These are phyloP conservation scores for Komagataella pastoris DNA, from an alignment of 805 yeast species.

Conservation along the genomic window DNA sequence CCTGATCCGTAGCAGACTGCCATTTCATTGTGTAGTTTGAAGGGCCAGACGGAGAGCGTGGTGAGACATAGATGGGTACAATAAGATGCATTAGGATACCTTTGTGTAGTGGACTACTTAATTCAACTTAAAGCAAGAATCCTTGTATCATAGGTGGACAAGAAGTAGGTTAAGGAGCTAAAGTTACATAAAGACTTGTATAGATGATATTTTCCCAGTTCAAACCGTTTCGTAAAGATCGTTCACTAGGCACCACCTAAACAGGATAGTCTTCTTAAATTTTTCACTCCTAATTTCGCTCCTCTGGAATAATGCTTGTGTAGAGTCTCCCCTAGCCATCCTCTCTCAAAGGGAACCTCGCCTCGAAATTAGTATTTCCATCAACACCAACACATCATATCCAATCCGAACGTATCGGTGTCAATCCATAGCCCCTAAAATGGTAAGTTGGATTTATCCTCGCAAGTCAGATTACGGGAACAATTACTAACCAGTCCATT, in stretches of 20 bases:
- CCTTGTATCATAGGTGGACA: neutral
- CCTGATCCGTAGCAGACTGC: slow-evolving; percentile 51
- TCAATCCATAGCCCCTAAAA: neutral
- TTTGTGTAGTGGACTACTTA: neutral
- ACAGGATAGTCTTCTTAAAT: too few relatives aligned
- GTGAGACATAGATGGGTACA: neutral
- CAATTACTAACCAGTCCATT: neutral
- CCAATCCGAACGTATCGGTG: neutral
- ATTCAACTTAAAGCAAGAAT: neutral
- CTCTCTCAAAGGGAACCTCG: neutral
- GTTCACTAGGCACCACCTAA: too few relatives aligned
- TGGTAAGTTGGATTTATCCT: neutral
- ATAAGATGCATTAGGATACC: neutral
- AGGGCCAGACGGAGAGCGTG: neutral
- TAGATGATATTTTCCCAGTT: too few relatives aligned
- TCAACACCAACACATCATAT: neutral
- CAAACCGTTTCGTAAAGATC: too few relatives aligned
- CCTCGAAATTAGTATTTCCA: neutral
- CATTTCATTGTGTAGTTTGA: slow-evolving; percentile 24
- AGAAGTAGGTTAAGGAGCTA: neutral
- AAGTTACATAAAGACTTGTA: too few relatives aligned
- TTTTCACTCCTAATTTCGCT: neutral
- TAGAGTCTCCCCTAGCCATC: neutral
- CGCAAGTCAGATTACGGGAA: too few relatives aligned
- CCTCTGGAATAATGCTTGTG: neutral